Conservation (phyloP, 2,329 filamentous ascomycete species). For the Mycosphaerelloides madeirae region DNA sequence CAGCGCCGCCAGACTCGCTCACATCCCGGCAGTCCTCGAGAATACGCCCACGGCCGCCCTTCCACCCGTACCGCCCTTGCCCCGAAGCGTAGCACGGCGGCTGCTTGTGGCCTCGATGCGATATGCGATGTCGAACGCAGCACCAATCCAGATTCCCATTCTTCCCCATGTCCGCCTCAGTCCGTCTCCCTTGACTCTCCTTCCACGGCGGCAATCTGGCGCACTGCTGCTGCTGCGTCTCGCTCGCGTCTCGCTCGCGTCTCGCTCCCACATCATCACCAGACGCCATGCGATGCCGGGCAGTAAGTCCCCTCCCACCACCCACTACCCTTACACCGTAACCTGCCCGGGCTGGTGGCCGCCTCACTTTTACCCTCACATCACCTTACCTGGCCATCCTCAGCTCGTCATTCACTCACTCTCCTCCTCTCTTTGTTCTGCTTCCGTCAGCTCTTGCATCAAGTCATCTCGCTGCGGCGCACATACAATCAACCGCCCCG, state of each 20-base stretch:
- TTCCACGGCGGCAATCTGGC: no score
- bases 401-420: background rate
- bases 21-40: background rate
- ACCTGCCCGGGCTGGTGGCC: no score
- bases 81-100: conserved; percentile 15
- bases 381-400: no score
- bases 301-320: no score
- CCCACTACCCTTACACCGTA: no score
- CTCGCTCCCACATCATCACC: no score
- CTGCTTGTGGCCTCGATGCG: conserved; percentile 10
- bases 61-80: background rate
- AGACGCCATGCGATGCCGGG: no score
- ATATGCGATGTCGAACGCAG: conserved; percentile 12
- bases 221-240: no score
- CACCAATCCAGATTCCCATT: conserved; percentile 14
- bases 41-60: background rate
- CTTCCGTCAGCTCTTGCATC: background rate
- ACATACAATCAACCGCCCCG: background rate
- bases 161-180: background rate
- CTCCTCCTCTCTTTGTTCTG: background rate
- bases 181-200: background rate
- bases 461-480: background rate
- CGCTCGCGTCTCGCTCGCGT: no score
- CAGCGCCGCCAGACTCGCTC: conserved; percentile 1
- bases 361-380: background rate